Evolutionary conservation across 176 grass and related monocot genomes (phyloP).

Genomic region (Juncus inflexus): DNA sequence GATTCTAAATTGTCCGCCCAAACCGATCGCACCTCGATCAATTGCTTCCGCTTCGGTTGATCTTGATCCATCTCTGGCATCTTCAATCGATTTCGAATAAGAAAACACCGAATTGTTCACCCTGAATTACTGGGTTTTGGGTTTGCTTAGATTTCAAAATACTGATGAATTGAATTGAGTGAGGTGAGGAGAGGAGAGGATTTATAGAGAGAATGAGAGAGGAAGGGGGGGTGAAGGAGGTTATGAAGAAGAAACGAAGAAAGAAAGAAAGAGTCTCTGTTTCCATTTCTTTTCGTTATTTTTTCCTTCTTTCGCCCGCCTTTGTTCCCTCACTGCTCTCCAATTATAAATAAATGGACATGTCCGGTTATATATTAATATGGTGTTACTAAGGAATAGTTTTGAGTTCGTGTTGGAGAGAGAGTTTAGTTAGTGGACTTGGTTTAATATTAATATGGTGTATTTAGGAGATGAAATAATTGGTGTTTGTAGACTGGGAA

Average conservation of each 20-base stretch:
- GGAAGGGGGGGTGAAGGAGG: slow-evolving; percentile 4
- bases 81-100: neutral
- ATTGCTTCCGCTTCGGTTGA: neutral
- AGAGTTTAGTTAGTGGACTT: slow-evolving; percentile 3
- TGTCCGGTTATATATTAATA: neutral
- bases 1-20: slow-evolving; percentile 73
- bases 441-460: neutral
- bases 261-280: slow-evolving; percentile 1
- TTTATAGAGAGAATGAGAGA: slow-evolving; percentile 12
- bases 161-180: neutral
- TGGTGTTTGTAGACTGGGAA: too few relatives aligned
- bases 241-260: slow-evolving; percentile 17
- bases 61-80: slow-evolving; percentile 18
- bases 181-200: neutral
- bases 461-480: too few relatives aligned
- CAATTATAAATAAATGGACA: neutral
- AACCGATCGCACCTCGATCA: slow-evolving; percentile 57
- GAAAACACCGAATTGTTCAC: neutral
- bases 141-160: neutral
- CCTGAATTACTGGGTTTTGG: neutral
- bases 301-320: slow-evolving; percentile 16
- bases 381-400: neutral
- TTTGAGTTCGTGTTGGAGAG: neutral
- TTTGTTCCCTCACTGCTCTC: neutral
- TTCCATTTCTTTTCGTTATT: neutral